Conservation (phyloP, 148 eudicot genomes). For the Persicaria maculosa region DNA sequence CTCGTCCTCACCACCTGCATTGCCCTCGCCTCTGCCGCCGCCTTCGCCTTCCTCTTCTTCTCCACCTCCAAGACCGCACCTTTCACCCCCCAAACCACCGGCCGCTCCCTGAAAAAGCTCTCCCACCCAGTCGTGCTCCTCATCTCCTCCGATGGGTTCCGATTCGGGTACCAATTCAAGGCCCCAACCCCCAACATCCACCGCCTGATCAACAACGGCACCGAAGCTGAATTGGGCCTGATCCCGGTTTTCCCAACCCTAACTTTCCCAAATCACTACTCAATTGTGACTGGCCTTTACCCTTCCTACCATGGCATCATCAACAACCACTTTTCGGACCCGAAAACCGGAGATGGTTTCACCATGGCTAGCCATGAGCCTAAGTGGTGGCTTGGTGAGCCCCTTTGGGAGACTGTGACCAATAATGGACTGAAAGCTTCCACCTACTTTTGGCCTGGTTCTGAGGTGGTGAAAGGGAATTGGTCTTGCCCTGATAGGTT, state of each 20-base stretch:
- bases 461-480: constrained; percentile 58
- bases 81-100: background rate
- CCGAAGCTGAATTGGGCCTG: constrained; percentile 63
- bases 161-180: constrained; percentile 88
- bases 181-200: constrained; percentile 56
- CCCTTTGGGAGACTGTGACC: constrained; percentile 67
- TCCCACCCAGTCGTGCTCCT: constrained; percentile 47
- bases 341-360: constrained; percentile 34
- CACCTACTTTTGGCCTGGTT: constrained; percentile 85
- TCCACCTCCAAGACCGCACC: constrained; percentile 11
- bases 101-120: constrained; percentile 44
- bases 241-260: constrained; percentile 86
- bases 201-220: constrained; percentile 57
- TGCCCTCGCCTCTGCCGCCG: constrained; percentile 25
- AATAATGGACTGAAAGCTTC: constrained; percentile 63
- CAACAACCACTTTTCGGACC: constrained; percentile 57
- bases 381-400: constrained; percentile 88
- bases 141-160: constrained; percentile 78
- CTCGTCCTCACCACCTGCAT: constrained; percentile 29
- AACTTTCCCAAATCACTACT: constrained; percentile 87
- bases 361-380: constrained; percentile 72
- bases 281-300: constrained; percentile 77
- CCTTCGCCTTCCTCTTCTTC: constrained; percentile 27
- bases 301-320: constrained; percentile 76
- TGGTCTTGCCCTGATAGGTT: constrained; percentile 62